Evolutionary conservation across 2,329 filamentous ascomycete species (phyloP).

Genomic region (Fusarium sp.): DNA sequence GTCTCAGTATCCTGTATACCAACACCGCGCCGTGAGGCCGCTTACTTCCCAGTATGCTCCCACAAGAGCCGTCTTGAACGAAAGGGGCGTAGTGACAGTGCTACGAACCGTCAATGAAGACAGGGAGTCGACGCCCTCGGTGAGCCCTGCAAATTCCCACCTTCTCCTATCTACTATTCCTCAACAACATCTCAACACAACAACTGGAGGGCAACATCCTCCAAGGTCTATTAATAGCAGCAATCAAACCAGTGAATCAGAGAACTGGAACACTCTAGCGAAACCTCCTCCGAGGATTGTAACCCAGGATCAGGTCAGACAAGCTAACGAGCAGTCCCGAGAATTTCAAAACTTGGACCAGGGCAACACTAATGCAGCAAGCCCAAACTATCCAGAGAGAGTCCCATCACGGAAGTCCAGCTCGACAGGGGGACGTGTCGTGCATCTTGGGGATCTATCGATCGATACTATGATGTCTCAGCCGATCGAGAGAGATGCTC

Average conservation of each 20-base stretch:
- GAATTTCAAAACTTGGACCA: conserved; percentile 31
- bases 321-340: conserved; percentile 37
- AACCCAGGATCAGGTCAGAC: conserved; percentile 42
- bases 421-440: conserved; percentile 40
- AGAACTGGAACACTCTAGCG: conserved; percentile 45
- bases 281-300: conserved; percentile 41
- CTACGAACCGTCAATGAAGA: conserved; percentile 51
- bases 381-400: conserved; percentile 9
- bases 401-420: conserved; percentile 49
- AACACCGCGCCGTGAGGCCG: conserved; percentile 30
- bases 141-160: conserved; percentile 29
- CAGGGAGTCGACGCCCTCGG: conserved; percentile 36
- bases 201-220: conserved; percentile 9
- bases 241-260: conserved; percentile 29
- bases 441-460: conserved; percentile 41
- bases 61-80: conserved; percentile 51
- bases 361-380: conserved; percentile 1
- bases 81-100: conserved; percentile 56
- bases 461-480: conserved; percentile 50
- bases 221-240: conserved; percentile 29
- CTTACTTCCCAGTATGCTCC: conserved; percentile 41
- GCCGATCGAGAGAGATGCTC: conserved; percentile 9
- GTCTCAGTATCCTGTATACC: conserved; percentile 54
- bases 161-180: conserved; percentile 16
- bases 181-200: conserved; percentile 14